Evolutionary conservation across 2,329 filamentous ascomycete species (phyloP), one percentile per base, ranked within the genome.

Genomic region (Colletotrichum endophyticum): DNA sequence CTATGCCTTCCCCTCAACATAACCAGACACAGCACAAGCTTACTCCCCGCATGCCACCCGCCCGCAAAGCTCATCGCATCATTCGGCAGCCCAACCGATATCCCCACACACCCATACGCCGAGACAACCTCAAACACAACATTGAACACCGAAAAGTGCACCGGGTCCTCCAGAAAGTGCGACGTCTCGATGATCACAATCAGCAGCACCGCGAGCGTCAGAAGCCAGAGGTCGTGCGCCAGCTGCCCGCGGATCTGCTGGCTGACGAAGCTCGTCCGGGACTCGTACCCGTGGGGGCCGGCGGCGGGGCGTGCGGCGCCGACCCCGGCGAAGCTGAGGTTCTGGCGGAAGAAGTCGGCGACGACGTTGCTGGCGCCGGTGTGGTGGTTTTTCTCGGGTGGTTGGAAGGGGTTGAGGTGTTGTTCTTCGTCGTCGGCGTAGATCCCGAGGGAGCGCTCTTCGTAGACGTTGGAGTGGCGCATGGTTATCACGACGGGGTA

Each of bases 401-500:
- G 8, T 61, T 28, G 53, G 1, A 15, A 5, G 25, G 15, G 7
- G 11, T 15, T 25, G 15, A 8, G 3, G 11, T 19, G 15, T 0
- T 39, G 19, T 1, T 49, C 39, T 1, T 69, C 80, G 25, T 84
- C 84, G 28, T 87, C 84, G 57, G 84, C 84, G 75, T 92, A 91
- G 36, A 93, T 89, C 0, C 92, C 92, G 3, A 95, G 85, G 0
- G 91, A 92, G 8, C 92, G 88, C 80, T 95, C 93, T 81, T 95
- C 93, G 80, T 95, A 95, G 34, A 94, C 91, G 80, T 95, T 95
- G 53, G 92, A 93, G 81, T 93, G 91, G 32, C 93, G 90, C 84
- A 93, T 91, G 1, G 90, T 92, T 75, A 93, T 91, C 30, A 91
- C 89, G 27, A 93, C 88, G 0, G 92, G 92, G 76, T 92, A 93